Evolutionary conservation across 2,329 filamentous ascomycete genomes (phyloP).

Genomic region (Escovopsis sp.): DNA sequence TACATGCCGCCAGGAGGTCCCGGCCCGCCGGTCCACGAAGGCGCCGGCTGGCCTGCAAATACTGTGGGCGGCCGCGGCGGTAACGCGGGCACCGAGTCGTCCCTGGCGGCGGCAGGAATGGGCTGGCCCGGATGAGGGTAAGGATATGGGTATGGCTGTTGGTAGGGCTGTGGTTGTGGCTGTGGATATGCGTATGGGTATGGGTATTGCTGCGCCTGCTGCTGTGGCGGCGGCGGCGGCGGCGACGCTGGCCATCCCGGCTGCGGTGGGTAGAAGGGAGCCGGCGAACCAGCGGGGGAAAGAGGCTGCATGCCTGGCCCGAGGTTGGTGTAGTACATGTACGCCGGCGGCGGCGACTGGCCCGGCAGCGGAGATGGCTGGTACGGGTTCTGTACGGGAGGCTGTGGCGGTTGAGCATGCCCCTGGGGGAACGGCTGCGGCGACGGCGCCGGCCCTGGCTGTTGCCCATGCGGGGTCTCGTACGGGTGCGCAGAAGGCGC

Average conservation of each 20-base stretch:
- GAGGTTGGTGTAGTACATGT: neutral
- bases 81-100: conserved; percentile 9
- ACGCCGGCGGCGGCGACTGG: conserved; percentile 5
- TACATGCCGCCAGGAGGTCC: conserved; percentile 12
- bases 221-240: too few species aligned
- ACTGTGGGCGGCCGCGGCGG: conserved; percentile 14
- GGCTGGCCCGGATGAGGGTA: conserved; percentile 6
- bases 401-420: conserved; percentile 5
- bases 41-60: conserved; percentile 7
- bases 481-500: neutral
- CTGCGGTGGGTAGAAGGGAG: conserved; percentile 2
- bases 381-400: conserved; percentile 3
- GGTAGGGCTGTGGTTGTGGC: too few species aligned
- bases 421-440: too few species aligned
- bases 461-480: conserved; percentile 3
- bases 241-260: neutral
- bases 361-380: conserved; percentile 2
- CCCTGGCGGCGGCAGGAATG: conserved; percentile 1
- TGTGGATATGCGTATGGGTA: too few species aligned
- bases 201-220: too few species aligned
- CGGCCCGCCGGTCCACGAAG: conserved; percentile 10
- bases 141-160: too few species aligned
- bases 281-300: conserved; percentile 1
- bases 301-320: conserved; percentile 5
- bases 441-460: neutral